Base-by-base conservation (phyloP, 345 rosid species). In the Citrus sp. region DNA sequence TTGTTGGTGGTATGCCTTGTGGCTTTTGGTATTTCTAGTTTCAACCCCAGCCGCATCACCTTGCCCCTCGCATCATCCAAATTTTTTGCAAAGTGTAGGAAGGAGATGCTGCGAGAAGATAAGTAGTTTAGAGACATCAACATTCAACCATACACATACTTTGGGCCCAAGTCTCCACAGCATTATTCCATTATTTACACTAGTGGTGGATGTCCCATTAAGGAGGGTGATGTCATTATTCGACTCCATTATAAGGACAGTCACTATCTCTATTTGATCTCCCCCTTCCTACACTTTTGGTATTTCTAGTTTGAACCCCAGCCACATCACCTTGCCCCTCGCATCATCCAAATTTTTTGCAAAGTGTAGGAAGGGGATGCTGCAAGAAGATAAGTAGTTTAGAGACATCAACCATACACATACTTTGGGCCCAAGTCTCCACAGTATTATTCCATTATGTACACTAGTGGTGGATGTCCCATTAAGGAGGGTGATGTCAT, bases 361-460 rank as follows among this genome's bases (percentile, higher is more conserved):
- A 5, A 54, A 67, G 38, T 55, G 69, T 63, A 42, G 55, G 70
- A 19, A 63, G 40, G 14, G 70, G 81, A 82, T 78, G 30, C 34
- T 78, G 25, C 27, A 4, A 32, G 56, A 49, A 19, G 46, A 38
- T 35, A 63, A 12, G 21, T 40, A 55, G 24, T 28, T 28, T 59
- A 18, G 42, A 16, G 42, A 78, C 80, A 74, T 77, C 78, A 62
- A 65, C 81, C 78, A 6, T 34, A 70, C 80, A 81, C 78, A 56
- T 76, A 76, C 2, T 35, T 40, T 54, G 62, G 66, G 24, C 65
- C 65, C 64, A 32, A 55, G 51, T 37, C 35, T 24, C 49, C 16
- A 51, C 56, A 51, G 7, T 16, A 5, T 34, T 24, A 25, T 67
- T 67, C 56, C 66, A 67, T 67, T 72, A 72, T 75, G 25, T 46